phyloP scores from a whole-genome alignment of 2,329 filamentous ascomycete species.

The Arthrobotrys sphaeroides region DNA sequence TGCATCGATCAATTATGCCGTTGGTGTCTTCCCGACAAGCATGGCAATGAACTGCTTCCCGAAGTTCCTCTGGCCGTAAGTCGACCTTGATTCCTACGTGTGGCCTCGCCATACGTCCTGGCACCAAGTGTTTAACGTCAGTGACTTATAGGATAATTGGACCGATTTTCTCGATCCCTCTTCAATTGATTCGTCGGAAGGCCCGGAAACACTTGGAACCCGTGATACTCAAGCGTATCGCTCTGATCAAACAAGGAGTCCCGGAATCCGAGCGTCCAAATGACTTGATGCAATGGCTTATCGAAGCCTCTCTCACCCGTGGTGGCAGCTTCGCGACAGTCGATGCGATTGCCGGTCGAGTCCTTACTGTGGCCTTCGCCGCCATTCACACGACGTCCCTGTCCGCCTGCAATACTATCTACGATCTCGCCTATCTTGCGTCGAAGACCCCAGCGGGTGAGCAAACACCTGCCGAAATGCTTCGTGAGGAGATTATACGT shows the following conservation, averaged over 20 bases:
- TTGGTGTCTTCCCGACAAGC: conserved; percentile 62
- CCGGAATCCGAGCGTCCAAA: conserved; percentile 51
- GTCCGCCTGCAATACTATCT: conserved; percentile 40
- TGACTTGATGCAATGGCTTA: conserved; percentile 51
- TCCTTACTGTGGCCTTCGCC: conserved; percentile 50
- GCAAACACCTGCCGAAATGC: conserved; percentile 29
- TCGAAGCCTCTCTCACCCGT: conserved; percentile 45
- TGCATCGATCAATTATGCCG: conserved; percentile 65
- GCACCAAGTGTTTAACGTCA: neutral
- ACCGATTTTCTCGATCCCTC: conserved; percentile 31
- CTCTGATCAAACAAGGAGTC: conserved; percentile 21
- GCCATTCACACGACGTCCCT: conserved; percentile 53
- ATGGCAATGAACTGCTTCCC: conserved; percentile 48
- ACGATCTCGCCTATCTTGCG: conserved; percentile 40
- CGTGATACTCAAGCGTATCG: conserved; percentile 43
- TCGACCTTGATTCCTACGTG: neutral
- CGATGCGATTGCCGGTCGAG: conserved; percentile 29
- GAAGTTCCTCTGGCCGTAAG: conserved; percentile 46
- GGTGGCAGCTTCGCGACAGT: conserved; percentile 38
- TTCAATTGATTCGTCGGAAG: conserved; percentile 19
- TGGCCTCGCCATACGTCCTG: too few species aligned
- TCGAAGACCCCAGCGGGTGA: conserved; percentile 16
- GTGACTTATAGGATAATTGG: conserved; percentile 13
- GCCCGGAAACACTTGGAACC: conserved; percentile 47
- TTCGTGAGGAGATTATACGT: conserved; percentile 41